A percentile compares a stretch with the other conserved stretches of the same genome.
phyloP scores from a whole-genome alignment of 2,329 filamentous ascomycete genomes.

The Escovopsis weberi region DNA sequence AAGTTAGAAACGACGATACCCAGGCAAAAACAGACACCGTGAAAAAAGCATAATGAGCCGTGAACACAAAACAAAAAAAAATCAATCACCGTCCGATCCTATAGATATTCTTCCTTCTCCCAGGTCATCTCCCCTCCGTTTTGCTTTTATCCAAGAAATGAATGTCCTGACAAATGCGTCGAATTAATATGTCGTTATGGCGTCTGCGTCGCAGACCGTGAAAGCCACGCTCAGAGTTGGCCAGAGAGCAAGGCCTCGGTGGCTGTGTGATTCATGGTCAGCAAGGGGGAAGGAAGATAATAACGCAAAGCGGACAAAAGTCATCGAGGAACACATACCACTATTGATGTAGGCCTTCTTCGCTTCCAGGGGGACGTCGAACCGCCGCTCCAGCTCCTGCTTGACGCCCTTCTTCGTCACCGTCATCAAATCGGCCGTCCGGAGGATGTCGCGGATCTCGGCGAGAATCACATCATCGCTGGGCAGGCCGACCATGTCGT shows the following conservation, averaged over 20 bases:
- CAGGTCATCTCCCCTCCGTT: too few species aligned
- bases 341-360: conserved; percentile 90
- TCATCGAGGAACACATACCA: conserved; percentile 41
- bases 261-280: conserved; percentile 30
- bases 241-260: conserved; percentile 70
- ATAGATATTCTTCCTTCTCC: too few species aligned
- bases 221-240: conserved; percentile 40
- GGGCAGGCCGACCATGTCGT: conserved; percentile 62
- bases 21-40: too few species aligned
- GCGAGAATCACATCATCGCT: conserved; percentile 80
- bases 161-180: neutral
- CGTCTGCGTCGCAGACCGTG: neutral
- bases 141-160: too few species aligned
- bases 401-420: conserved; percentile 99
- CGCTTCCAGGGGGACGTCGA: conserved; percentile 70
- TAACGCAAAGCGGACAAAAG: neutral
- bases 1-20: too few species aligned
- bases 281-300: neutral
- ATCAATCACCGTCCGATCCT: too few species aligned
- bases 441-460: conserved; percentile 88
- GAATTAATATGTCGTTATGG: conserved; percentile 2
- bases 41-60: too few species aligned
- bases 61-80: too few species aligned
- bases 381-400: conserved; percentile 77
- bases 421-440: conserved; percentile 87